These are phyloP conservation scores for Fusarium irregulare DNA, from an alignment of 2,329 filamentous ascomycete species.

Conservation along the genomic window DNA sequence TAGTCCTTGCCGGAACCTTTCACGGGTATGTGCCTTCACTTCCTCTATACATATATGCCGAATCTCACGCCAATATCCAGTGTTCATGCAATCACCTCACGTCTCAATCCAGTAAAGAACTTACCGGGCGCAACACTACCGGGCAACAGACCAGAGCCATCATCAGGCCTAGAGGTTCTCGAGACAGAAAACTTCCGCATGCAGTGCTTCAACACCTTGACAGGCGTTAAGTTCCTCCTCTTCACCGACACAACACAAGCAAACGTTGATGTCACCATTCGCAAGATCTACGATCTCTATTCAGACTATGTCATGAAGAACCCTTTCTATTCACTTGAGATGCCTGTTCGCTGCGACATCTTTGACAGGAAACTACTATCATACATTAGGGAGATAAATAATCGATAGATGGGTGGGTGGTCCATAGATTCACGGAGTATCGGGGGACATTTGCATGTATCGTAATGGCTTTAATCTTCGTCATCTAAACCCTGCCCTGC, in stretches of 20 bases:
- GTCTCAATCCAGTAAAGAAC: constrained; percentile 66
- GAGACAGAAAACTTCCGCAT: constrained; percentile 95
- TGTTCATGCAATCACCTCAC: constrained; percentile 75
- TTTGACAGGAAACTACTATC: constrained; percentile 89
- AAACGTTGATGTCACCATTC: constrained; percentile 85
- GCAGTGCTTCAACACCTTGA: constrained; percentile 95
- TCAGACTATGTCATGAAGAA: constrained; percentile 99
- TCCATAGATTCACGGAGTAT: constrained; percentile 26
- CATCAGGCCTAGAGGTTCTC: constrained; percentile 88
- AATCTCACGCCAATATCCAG: constrained; percentile 52
- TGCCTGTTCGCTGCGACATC: constrained; percentile 94
- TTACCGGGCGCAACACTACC: constrained; percentile 52
- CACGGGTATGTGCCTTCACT: constrained; percentile 73
- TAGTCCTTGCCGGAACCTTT: constrained; percentile 96
- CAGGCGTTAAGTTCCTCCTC: constrained; percentile 93
- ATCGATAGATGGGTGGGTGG: constrained; percentile 53
- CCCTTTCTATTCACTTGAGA: constrained; percentile 97
- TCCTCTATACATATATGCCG: constrained; percentile 13
- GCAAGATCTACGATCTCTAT: constrained; percentile 93
- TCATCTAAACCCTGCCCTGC: constrained; percentile 41
- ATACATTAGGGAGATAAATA: constrained; percentile 81
- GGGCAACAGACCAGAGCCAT: constrained; percentile 67
- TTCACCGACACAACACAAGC: constrained; percentile 92
- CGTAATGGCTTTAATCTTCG: constrained; percentile 44
- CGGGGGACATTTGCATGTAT: constrained; percentile 27